A percentile compares a stretch with the other conserved stretches of the same genome.
These are phyloP conservation scores for Trypanosoma rangeli DNA, from an alignment of 208 protist genomes.

Conservation along the genomic window DNA sequence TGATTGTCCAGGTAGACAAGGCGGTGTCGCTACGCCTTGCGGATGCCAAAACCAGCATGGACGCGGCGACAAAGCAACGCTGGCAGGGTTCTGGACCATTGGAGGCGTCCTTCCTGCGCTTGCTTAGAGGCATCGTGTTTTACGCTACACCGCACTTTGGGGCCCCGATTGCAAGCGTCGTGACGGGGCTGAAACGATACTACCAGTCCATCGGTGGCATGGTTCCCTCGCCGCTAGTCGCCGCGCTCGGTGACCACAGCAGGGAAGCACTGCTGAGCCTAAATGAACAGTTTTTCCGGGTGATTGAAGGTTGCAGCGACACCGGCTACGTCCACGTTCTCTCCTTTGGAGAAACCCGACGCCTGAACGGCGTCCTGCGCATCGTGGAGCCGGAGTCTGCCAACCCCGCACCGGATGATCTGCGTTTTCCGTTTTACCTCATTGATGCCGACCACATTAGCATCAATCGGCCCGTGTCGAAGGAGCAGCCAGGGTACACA, in stretches of 20 bases:
- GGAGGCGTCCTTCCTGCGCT: conserved; percentile 31
- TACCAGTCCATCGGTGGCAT: conserved; percentile 57
- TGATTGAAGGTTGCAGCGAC: conserved; percentile 33
- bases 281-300: conserved; percentile 56
- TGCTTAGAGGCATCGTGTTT: conserved; percentile 62
- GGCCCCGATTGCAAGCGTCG: conserved; percentile 52
- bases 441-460: conserved; percentile 54
- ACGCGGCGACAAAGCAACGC: conserved; percentile 4
- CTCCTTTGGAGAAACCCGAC: conserved; percentile 60
- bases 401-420: conserved; percentile 53
- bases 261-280: conserved; percentile 34
- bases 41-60: background rate
- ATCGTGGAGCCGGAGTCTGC: conserved; percentile 65
- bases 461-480: conserved; percentile 52
- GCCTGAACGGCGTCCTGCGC: conserved; percentile 48
- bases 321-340: conserved; percentile 28
- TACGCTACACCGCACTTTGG: conserved; percentile 79
- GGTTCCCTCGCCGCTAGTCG: conserved; percentile 51
- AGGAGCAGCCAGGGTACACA: conserved; percentile 54
- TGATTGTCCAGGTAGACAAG: conserved; percentile 48
- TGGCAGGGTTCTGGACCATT: conserved; percentile 13
- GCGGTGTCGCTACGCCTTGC: conserved; percentile 10
- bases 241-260: conserved; percentile 66
- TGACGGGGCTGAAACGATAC: conserved; percentile 52
- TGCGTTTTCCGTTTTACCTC: conserved; percentile 56